These are phyloP conservation scores for Colletotrichum higginsianum DNA, from an alignment of 2,329 filamentous ascomycete species.

Conservation along the genomic window DNA sequence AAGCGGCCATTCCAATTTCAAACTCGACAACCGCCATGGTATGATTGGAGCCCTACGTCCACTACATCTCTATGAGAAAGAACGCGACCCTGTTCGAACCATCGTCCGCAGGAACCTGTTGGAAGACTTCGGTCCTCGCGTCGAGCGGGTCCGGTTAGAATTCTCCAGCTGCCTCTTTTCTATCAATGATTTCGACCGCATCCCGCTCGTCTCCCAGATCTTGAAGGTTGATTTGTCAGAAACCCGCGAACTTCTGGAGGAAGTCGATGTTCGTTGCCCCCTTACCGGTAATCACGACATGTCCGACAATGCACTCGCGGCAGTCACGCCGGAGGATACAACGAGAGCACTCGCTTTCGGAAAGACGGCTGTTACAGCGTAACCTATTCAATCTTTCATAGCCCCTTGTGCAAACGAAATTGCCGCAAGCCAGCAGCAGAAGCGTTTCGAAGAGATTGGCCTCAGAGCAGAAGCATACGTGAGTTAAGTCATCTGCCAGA, in stretches of 20 bases:
- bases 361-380: too few relatives aligned
- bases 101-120: neutral
- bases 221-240: neutral
- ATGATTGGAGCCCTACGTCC: constrained; percentile 54
- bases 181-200: neutral
- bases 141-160: neutral
- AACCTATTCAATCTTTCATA: too few relatives aligned
- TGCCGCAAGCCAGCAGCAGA: neutral
- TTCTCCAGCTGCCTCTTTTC: too few relatives aligned
- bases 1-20: constrained; percentile 50
- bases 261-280: neutral
- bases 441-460: neutral
- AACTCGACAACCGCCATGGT: constrained; percentile 47
- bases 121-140: neutral
- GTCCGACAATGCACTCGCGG: neutral
- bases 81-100: too few relatives aligned
- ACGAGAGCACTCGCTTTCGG: too few relatives aligned
- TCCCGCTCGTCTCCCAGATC: neutral
- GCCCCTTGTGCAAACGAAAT: neutral
- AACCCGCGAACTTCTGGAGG: neutral
- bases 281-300: neutral
- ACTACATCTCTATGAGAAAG: constrained; percentile 6
- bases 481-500: neutral
- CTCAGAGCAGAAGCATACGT: neutral
- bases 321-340: too few relatives aligned